phyloP scores from a whole-genome alignment of 352 stramenopile genomes.

The Phytophthora fragariae region DNA sequence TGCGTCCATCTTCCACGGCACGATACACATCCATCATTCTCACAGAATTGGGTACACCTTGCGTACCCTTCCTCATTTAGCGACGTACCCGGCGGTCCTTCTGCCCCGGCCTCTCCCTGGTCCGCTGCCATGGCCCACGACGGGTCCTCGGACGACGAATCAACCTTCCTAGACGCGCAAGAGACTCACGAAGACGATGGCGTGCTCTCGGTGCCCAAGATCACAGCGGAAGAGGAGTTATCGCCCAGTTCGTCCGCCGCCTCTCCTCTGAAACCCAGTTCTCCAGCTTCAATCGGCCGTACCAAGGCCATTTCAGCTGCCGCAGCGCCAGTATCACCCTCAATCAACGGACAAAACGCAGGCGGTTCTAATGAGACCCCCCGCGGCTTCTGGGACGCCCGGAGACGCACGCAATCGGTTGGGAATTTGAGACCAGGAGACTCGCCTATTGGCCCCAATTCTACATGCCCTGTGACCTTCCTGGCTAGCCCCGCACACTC shows the following conservation, averaged over 20 bases:
- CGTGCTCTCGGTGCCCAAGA: neutral
- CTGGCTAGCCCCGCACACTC: constrained; percentile 34
- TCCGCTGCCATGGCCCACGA: constrained; percentile 37
- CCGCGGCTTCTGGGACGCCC: constrained; percentile 27
- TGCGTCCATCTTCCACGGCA: too few species aligned
- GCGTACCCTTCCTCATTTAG: neutral
- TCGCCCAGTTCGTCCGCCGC: constrained; percentile 15
- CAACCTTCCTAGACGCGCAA: constrained; percentile 22
- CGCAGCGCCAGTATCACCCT: constrained; percentile 1
- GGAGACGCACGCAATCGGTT: constrained; percentile 65
- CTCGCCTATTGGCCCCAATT: constrained; percentile 7
- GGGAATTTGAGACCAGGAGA: constrained; percentile 40
- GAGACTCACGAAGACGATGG: constrained; percentile 17
- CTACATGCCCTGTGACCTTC: constrained; percentile 12
- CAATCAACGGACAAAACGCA: constrained; percentile 18
- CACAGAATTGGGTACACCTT: neutral
- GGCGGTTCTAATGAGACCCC: constrained; percentile 5
- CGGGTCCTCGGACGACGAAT: constrained; percentile 30
- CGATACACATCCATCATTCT: too few species aligned
- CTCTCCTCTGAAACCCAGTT: constrained; percentile 6
- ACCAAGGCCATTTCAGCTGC: constrained; percentile 29
- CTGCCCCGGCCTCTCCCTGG: constrained; percentile 3
- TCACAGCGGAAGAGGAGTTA: constrained; percentile 36
- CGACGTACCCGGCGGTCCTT: neutral
- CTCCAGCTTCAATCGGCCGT: constrained; percentile 18